Evolutionary conservation across 768 basidiomycete genomes (phyloP).

Genomic region (Lentinula aciculospora): DNA sequence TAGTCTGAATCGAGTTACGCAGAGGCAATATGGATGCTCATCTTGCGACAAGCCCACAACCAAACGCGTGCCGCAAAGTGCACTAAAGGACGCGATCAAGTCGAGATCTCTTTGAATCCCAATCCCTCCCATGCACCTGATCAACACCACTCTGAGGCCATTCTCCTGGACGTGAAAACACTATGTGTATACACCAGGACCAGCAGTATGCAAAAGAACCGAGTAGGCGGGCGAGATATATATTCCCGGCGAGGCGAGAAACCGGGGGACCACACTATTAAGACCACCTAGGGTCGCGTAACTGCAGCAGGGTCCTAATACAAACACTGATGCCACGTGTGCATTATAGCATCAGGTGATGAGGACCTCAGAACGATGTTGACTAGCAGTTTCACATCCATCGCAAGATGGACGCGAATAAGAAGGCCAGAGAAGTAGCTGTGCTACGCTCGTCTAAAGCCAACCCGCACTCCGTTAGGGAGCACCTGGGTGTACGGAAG

Average conservation of each 20-base stretch:
- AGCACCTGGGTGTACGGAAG: background rate
- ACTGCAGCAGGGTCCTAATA: background rate
- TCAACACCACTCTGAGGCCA: background rate
- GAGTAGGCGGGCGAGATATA: background rate
- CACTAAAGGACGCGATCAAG: constrained; percentile 7
- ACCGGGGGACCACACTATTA: background rate
- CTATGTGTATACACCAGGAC: background rate
- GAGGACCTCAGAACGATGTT: background rate
- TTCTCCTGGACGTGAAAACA: no score
- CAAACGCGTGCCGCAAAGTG: constrained; percentile 7
- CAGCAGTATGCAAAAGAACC: constrained; percentile 1
- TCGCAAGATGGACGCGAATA: background rate
- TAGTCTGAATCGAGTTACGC: constrained; percentile 11
- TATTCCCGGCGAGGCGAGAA: background rate
- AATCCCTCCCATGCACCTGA: background rate
- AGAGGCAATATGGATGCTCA: background rate
- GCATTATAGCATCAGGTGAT: background rate
- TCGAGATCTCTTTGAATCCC: background rate
- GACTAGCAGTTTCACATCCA: background rate
- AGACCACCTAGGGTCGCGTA: background rate
- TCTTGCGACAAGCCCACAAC: background rate
- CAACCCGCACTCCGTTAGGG: background rate
- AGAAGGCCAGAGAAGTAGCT: background rate
- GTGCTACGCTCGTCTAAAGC: background rate
- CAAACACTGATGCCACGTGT: background rate